These are phyloP conservation scores for Endocalyx cinctus DNA, from an alignment of 2,329 filamentous ascomycete genomes.

Conservation along the genomic window DNA sequence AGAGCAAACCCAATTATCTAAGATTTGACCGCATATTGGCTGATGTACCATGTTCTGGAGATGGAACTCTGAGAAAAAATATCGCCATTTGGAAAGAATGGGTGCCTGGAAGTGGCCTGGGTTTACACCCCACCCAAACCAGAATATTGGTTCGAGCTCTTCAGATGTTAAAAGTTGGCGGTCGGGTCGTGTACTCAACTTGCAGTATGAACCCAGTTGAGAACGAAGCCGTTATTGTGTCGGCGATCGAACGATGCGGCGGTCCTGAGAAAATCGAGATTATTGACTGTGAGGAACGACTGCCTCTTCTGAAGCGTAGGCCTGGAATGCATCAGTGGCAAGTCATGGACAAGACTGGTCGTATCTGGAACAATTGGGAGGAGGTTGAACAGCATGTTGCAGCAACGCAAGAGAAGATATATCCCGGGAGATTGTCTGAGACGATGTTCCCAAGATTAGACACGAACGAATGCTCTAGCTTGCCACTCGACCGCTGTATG, in stretches of 20 bases:
- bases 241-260: slow-evolving; percentile 85
- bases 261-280: slow-evolving; percentile 77
- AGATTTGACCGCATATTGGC: slow-evolving; percentile 97
- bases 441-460: slow-evolving; percentile 75
- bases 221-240: slow-evolving; percentile 87
- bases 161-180: slow-evolving; percentile 93
- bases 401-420: slow-evolving; percentile 51
- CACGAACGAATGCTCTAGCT: slow-evolving; percentile 48
- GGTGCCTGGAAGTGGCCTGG: slow-evolving; percentile 81
- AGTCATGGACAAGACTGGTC: slow-evolving; percentile 81
- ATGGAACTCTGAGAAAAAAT: slow-evolving; percentile 93
- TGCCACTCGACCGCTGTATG: slow-evolving; percentile 87
- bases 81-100: slow-evolving; percentile 92
- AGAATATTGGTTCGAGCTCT: slow-evolving; percentile 87
- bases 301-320: slow-evolving; percentile 71
- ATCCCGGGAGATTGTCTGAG: slow-evolving; percentile 67
- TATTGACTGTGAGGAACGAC: slow-evolving; percentile 73
- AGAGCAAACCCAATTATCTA: slow-evolving; percentile 67
- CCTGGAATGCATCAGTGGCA: slow-evolving; percentile 79
- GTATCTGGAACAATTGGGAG: slow-evolving; percentile 76
- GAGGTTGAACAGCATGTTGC: slow-evolving; percentile 70
- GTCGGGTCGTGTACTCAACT: slow-evolving; percentile 93
- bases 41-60: slow-evolving; percentile 94
- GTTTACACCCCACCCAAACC: slow-evolving; percentile 80
- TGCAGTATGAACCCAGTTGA: slow-evolving; percentile 99